These are phyloP conservation scores for Tillandsia leiboldiana DNA, from an alignment of 176 grass and related monocot genomes.

Conservation along the genomic window DNA sequence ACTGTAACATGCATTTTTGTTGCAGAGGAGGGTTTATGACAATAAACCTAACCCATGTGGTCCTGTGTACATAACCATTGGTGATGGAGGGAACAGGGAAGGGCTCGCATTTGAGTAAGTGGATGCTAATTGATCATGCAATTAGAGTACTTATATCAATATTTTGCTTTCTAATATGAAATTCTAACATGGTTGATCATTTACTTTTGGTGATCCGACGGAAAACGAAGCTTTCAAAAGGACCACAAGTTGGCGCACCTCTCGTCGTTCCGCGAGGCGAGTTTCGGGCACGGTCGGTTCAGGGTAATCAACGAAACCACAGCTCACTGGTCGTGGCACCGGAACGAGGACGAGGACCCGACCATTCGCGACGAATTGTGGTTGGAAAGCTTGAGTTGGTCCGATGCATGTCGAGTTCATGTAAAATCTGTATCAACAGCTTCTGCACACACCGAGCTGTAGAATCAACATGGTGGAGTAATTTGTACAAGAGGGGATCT, in stretches of 20 bases:
- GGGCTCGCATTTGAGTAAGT: constrained; percentile 88
- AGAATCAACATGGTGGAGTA: background rate
- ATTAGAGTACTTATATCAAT: background rate
- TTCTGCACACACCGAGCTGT: constrained; percentile 29
- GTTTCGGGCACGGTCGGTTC: constrained; percentile 79
- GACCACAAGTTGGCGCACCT: constrained; percentile 47
- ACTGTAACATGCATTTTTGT: background rate
- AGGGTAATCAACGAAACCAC: constrained; percentile 49
- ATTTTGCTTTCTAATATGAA: background rate
- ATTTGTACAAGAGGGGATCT: background rate
- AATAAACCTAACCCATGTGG: constrained; percentile 49
- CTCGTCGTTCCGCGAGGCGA: constrained; percentile 55
- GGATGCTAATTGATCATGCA: background rate
- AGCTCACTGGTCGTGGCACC: constrained; percentile 89
- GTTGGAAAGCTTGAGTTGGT: constrained; percentile 46
- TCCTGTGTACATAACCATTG: constrained; percentile 82
- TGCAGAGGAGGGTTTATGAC: constrained; percentile 62
- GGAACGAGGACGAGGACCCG: constrained; percentile 62
- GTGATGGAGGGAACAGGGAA: constrained; percentile 93
- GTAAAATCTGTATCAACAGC: too few relatives aligned
- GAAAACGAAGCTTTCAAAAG: constrained; percentile 46
- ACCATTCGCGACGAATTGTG: constrained; percentile 58
- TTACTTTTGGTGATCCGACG: background rate
- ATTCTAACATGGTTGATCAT: background rate
- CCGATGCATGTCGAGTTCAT: constrained; percentile 16